phyloP scores from a whole-genome alignment of 140 eudicot species.

The Stevia rebaudiana region DNA sequence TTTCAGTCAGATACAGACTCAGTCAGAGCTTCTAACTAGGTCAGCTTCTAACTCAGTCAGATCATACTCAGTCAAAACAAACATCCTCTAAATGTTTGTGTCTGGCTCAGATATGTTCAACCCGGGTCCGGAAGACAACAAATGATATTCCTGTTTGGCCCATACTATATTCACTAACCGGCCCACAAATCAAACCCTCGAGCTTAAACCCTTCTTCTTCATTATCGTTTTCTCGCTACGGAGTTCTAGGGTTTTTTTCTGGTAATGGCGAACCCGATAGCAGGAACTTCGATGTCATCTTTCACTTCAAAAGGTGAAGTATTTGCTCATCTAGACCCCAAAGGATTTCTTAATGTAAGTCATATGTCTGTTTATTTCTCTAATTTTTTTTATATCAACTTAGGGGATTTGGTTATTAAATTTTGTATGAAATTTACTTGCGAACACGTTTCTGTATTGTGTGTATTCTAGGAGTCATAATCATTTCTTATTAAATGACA shows the following conservation, averaged over 20 bases:
- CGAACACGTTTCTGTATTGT: background rate
- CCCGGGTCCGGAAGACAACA: too few species aligned
- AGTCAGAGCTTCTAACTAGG: too few species aligned
- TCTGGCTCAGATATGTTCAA: too few species aligned
- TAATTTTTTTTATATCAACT: conserved; percentile 1
- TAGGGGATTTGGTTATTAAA: background rate
- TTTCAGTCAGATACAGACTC: too few species aligned
- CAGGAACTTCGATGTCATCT: conserved; percentile 24
- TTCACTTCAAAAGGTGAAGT: conserved; percentile 43
- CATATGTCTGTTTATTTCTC: background rate
- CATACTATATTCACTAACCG: too few species aligned
- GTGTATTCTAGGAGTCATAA: background rate
- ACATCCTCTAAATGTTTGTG: too few species aligned
- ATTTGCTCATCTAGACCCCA: conserved; percentile 33
- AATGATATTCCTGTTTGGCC: too few species aligned
- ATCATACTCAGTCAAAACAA: too few species aligned
- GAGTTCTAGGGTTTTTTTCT: conserved; percentile 26
- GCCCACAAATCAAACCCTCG: too few species aligned
- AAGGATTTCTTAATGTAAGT: conserved; percentile 38
- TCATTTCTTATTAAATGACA: background rate
- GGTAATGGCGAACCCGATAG: conserved; percentile 33
- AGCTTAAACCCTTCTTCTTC: too few species aligned
- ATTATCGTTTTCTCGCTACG: too few species aligned
- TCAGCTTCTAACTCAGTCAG: too few species aligned
- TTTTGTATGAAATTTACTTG: background rate